These are phyloP conservation scores for Hypoxylon crocopeplum DNA, from an alignment of 495 filamentous ascomycete species.

Conservation along the genomic window DNA sequence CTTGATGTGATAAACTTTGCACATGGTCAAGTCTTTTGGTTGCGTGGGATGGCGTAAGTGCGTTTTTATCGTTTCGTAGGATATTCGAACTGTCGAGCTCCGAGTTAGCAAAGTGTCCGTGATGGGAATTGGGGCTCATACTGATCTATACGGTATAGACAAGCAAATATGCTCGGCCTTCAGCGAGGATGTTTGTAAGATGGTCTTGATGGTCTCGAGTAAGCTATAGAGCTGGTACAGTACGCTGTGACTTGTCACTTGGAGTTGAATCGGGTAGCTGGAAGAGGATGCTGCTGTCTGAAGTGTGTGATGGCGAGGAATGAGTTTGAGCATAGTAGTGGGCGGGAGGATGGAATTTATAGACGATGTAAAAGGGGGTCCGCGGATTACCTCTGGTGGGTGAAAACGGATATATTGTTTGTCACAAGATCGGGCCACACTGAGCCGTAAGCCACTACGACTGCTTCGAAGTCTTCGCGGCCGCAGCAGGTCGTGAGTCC, in stretches of 20 bases:
- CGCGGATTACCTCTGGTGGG: constrained; percentile 13
- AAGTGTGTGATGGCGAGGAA: constrained; percentile 27
- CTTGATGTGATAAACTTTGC: constrained; percentile 18
- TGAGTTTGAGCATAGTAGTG: constrained; percentile 19
- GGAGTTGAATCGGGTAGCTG: constrained; percentile 3
- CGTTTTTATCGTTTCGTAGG: not conserved
- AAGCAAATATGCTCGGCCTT: constrained; percentile 5
- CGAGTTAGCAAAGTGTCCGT: not conserved
- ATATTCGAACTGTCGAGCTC: constrained; percentile 5
- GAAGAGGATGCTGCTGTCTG: constrained; percentile 6
- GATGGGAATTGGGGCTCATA: not conserved
- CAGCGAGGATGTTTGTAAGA: not conserved
- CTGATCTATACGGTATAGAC: not conserved
- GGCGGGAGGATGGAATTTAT: constrained; percentile 27
- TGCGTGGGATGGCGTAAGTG: not conserved
- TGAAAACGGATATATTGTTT: constrained; percentile 26
- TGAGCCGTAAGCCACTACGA: constrained; percentile 19
- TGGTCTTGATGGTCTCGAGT: constrained; percentile 5
- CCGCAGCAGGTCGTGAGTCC: constrained; percentile 9
- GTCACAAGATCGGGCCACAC: constrained; percentile 9
- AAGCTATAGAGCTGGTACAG: not conserved
- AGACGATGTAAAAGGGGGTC: constrained; percentile 4
- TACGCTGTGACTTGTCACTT: not conserved
- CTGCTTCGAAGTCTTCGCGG: constrained; percentile 24
- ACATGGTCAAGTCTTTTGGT: constrained; percentile 17